Percentiles rank a stretch among this genome's conserved stretches.
Conservation (phyloP, 805 yeast species). For the Blastobotrys parvus region DNA sequence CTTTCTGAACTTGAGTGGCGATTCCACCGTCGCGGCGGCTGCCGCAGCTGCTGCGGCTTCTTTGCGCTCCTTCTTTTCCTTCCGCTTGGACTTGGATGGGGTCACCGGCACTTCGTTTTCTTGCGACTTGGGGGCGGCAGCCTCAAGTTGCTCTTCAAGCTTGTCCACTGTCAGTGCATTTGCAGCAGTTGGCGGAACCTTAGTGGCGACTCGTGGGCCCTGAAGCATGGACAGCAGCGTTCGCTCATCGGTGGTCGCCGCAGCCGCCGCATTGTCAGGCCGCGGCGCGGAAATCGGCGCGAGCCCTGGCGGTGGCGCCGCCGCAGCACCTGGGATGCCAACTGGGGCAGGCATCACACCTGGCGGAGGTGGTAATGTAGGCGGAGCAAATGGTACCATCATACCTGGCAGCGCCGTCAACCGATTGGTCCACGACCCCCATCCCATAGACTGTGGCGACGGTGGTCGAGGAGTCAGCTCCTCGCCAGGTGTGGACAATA, state of each 20-base stretch:
- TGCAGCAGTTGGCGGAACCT: neutral
- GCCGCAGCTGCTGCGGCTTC: neutral
- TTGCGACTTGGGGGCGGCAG: neutral
- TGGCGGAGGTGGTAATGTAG: constrained; percentile 5
- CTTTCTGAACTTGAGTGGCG: too few species aligned
- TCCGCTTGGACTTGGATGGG: neutral
- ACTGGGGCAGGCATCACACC: neutral
- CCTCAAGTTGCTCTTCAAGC: neutral
- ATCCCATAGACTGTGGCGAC: too few species aligned
- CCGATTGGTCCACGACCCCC: too few species aligned
- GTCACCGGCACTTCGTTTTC: neutral
- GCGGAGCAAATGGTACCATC: too few species aligned
- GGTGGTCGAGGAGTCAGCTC: constrained; percentile 5
- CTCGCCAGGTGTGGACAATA: too few species aligned
- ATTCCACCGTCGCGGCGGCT: neutral
- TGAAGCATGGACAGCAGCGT: constrained; percentile 4
- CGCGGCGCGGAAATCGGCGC: neutral
- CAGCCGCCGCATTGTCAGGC: neutral
- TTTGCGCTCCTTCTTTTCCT: neutral
- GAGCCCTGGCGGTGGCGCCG: neutral
- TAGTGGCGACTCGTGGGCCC: neutral
- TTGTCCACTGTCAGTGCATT: neutral
- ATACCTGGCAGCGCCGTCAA: too few species aligned
- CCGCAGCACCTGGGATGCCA: neutral
- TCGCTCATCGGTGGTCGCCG: constrained; percentile 2